Conservation (phyloP, 116 monocot genomes). For the Papilionanthe hybrid region DNA sequence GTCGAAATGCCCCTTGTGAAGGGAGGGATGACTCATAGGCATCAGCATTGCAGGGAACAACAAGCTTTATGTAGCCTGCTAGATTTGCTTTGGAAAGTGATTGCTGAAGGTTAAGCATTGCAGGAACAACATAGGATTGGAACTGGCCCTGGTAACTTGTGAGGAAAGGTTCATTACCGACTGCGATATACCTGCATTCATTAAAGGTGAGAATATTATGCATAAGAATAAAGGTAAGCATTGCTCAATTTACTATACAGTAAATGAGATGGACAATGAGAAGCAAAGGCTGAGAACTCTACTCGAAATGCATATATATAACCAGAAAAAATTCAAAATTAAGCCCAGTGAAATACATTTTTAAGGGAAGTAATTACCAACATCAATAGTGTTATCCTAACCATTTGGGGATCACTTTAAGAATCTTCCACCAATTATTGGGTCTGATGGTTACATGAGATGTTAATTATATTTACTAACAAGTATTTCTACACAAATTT, state of each 20-base stretch:
- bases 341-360: not conserved
- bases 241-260: not conserved
- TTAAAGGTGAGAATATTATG: not conserved
- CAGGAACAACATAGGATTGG: constrained; percentile 65
- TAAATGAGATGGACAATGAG: not conserved
- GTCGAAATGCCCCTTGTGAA: constrained; percentile 77
- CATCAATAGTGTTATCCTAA: no score
- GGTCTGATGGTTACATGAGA: no score
- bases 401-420: no score
- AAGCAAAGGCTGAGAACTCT: not conserved
- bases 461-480: no score
- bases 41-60: constrained; percentile 97
- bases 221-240: no score
- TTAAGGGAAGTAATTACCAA: no score
- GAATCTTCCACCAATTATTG: no score
- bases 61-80: constrained; percentile 68
- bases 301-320: not conserved
- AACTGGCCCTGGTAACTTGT: constrained; percentile 74
- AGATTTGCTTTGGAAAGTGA: constrained; percentile 66
- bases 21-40: constrained; percentile 73
- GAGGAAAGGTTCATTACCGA: constrained; percentile 94
- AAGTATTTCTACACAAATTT: no score
- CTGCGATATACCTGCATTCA: constrained; percentile 71
- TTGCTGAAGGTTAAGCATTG: constrained; percentile 74
- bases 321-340: not conserved